phyloP scores from a whole-genome alignment of 768 basidiomycete genomes.

The Psilocybe sp. region DNA sequence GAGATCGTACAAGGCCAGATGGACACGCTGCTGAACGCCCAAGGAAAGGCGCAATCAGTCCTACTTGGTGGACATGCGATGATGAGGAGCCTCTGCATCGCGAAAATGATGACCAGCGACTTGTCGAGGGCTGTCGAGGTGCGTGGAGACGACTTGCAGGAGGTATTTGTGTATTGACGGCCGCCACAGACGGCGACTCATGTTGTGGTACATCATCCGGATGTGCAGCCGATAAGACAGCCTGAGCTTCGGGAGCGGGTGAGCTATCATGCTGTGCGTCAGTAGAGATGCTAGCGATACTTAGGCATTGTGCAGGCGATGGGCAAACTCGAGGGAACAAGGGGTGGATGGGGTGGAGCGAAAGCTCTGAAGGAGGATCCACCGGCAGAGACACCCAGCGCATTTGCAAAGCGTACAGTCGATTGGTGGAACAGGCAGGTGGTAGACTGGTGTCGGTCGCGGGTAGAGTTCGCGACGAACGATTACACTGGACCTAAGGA shows the following conservation, averaged over 20 bases:
- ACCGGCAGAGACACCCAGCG: slow-evolving; percentile 35
- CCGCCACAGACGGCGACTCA: slow-evolving; percentile 57
- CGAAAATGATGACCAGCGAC: slow-evolving; percentile 68
- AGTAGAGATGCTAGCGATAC: background rate
- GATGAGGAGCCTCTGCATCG: slow-evolving; percentile 54
- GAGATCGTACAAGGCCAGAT: slow-evolving; percentile 74
- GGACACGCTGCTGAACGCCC: slow-evolving; percentile 64
- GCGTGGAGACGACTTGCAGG: slow-evolving; percentile 9
- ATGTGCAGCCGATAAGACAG: slow-evolving; percentile 38
- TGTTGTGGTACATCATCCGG: slow-evolving; percentile 55
- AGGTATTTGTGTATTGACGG: slow-evolving; percentile 7
- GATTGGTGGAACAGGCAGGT: slow-evolving; percentile 54
- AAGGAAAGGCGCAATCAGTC: slow-evolving; percentile 57
- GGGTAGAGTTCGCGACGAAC: slow-evolving; percentile 7
- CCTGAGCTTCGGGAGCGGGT: slow-evolving; percentile 66
- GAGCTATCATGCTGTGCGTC: slow-evolving; percentile 12
- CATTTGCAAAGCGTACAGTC: slow-evolving; percentile 47
- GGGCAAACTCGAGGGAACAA: slow-evolving; percentile 58
- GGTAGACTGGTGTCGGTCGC: slow-evolving; percentile 26
- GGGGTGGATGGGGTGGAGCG: slow-evolving; percentile 8
- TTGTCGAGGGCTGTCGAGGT: slow-evolving; percentile 67
- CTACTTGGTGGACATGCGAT: slow-evolving; percentile 42
- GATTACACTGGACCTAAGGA: slow-evolving; percentile 26
- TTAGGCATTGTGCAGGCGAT: slow-evolving; percentile 39
- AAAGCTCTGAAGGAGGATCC: slow-evolving; percentile 19